Percentiles rank a stretch among this genome's conserved stretches.
Evolutionary conservation across 805 yeast species (phyloP).

Genomic region (Metschnikowia amazonensis): DNA sequence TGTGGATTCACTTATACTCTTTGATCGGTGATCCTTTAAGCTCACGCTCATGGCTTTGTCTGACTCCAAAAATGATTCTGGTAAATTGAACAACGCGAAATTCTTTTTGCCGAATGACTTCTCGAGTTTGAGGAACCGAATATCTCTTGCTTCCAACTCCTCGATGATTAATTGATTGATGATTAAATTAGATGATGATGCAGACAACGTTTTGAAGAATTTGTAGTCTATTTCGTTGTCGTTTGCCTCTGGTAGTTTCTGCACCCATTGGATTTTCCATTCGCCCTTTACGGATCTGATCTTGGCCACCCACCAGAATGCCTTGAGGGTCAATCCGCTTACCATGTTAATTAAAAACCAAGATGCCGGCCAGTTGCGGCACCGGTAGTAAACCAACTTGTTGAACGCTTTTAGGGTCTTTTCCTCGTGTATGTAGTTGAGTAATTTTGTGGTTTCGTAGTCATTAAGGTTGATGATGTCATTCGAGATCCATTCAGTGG

Average conservation of each 20-base stretch:
- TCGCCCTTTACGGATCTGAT: slow-evolving; percentile 48
- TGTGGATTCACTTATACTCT: neutral
- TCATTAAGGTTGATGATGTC: slow-evolving; percentile 49
- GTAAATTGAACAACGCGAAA: slow-evolving; percentile 1
- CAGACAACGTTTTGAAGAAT: slow-evolving; percentile 39
- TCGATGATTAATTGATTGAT: slow-evolving; percentile 51
- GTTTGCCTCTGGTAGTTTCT: slow-evolving; percentile 22
- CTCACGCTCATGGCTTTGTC: slow-evolving; percentile 3
- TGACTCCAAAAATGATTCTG: slow-evolving; percentile 4
- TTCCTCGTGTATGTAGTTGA: slow-evolving; percentile 27
- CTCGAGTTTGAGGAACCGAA: slow-evolving; percentile 27
- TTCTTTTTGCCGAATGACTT: slow-evolving; percentile 2
- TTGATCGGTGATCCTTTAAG: neutral
- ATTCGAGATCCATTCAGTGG: slow-evolving; percentile 67
- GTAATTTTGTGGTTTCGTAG: slow-evolving; percentile 44
- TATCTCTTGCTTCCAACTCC: slow-evolving; percentile 41
- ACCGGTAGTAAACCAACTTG: slow-evolving; percentile 39
- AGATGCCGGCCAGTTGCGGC: slow-evolving; percentile 53
- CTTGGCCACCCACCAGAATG: slow-evolving; percentile 52
- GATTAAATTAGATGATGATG: slow-evolving; percentile 44
- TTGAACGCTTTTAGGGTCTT: slow-evolving; percentile 15
- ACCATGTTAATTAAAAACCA: slow-evolving; percentile 49
- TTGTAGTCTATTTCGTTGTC: slow-evolving; percentile 23
- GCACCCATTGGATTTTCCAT: slow-evolving; percentile 54
- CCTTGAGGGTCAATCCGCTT: slow-evolving; percentile 32